Evolutionary conservation across 257 asterid species (phyloP), one percentile per base, ranked within the genome.

Genomic region (Solanum sejunctum): DNA sequence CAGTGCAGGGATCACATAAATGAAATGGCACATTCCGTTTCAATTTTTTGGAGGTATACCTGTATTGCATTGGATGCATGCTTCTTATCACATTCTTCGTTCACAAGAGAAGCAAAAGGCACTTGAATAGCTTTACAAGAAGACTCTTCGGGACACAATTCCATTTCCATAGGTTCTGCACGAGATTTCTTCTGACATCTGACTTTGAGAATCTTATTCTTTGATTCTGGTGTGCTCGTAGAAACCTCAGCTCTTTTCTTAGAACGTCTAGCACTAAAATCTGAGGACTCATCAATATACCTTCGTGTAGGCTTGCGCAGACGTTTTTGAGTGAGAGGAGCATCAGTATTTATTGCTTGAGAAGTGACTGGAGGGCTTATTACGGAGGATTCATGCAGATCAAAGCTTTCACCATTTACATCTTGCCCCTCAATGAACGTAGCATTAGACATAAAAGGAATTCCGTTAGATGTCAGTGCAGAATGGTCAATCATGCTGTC

Each of bases 271-370:
- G 89, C 84, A 69, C 84, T 84, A 32, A 93, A 90, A 67, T 94
- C 95, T 85, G 90, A 85, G 71, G 93, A 87, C 89, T 93, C 98
- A 51, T 93, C 99, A 84, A 96, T 92, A 87, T 92, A 96, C 90
- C 99, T 95, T 91, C 88, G 92, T 11, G 98, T 96, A 80, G 99
- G 98, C 91, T 90, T 96, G 51, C 99, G 97, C 20, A 92, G 87
- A 83, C 99, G 92, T 95, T 95, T 96, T 61, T 84, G 92, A 4
- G 58, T 86, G 77, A 92, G 89, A 86, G 82, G 81, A 56, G 87
- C 18, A 73, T 87, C 92, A 49, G 47, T 28, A 56, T 73, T 58
- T 83, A 86, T 84, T 51, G 84, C 87, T 57, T 54, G 89, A 75
- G 84, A 82, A 11, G 87, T 52, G 82, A 52, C 64, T 78, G 82